Conservation (phyloP, 2,329 filamentous ascomycete genomes). For the Nothophaeocryptopus gaeumannii region DNA sequence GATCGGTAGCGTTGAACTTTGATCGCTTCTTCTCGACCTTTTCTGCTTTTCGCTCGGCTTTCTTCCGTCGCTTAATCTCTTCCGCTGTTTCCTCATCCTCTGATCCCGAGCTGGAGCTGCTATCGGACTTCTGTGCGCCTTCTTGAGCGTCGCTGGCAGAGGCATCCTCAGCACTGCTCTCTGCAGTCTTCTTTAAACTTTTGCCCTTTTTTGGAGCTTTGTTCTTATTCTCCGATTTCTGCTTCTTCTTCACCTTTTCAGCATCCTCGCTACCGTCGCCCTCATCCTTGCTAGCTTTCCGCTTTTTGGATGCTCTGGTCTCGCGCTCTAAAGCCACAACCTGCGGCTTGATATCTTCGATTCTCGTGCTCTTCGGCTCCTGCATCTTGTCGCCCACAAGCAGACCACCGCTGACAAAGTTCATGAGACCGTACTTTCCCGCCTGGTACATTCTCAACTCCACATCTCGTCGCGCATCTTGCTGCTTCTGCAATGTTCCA, state of each 20-base stretch:
- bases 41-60: slow-evolving; percentile 20
- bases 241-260: slow-evolving; percentile 35
- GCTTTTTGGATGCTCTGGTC: slow-evolving; percentile 41
- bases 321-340: slow-evolving; percentile 43
- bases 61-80: slow-evolving; percentile 43
- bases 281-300: slow-evolving; percentile 22
- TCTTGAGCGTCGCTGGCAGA: slow-evolving; percentile 3
- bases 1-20: slow-evolving; percentile 22
- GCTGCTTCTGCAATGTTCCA: slow-evolving; percentile 67
- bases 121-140: background rate
- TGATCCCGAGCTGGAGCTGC: slow-evolving; percentile 12
- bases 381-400: slow-evolving; percentile 59
- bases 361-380: slow-evolving; percentile 21
- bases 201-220: slow-evolving; percentile 9
- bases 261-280: slow-evolving; percentile 30
- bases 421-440: slow-evolving; percentile 73
- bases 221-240: slow-evolving; percentile 32
- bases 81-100: slow-evolving; percentile 32
- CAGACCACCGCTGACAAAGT: slow-evolving; percentile 84
- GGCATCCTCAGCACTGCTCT: slow-evolving; percentile 11
- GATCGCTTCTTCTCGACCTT: slow-evolving; percentile 14
- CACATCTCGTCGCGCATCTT: slow-evolving; percentile 62
- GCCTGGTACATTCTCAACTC: slow-evolving; percentile 72
- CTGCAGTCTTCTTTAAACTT: slow-evolving; percentile 13
- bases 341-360: slow-evolving; percentile 42